These are phyloP conservation scores for Xylariaceae sp. DNA, from an alignment of 2,329 filamentous ascomycete species.

Conservation along the genomic window DNA sequence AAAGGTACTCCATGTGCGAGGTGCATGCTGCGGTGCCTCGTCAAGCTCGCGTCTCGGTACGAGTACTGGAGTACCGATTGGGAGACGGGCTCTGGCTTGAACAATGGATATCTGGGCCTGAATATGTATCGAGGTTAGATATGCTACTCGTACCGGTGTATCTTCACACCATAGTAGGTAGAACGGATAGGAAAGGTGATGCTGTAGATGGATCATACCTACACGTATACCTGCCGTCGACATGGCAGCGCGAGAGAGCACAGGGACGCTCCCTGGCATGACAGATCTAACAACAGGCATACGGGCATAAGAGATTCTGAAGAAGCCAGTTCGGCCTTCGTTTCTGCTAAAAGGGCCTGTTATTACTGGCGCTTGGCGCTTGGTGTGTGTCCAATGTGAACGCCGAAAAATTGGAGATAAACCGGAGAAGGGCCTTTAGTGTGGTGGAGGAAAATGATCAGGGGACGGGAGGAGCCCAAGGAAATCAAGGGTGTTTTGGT, in stretches of 20 bases:
- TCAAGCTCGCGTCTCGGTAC: neutral
- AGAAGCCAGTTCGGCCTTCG: neutral
- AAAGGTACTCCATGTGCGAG: neutral
- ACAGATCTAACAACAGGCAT: neutral
- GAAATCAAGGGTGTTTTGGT: constrained; percentile 7
- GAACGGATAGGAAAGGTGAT: neutral
- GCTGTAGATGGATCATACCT: neutral
- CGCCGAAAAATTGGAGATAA: constrained; percentile 15
- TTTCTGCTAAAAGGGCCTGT: constrained; percentile 3
- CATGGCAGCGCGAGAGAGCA: neutral
- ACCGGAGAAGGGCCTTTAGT: constrained; percentile 21
- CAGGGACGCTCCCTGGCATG: neutral
- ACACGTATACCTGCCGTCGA: neutral
- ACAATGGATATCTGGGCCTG: no score
- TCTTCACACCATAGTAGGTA: neutral
- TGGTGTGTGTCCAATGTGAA: constrained; percentile 13
- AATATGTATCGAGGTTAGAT: no score
- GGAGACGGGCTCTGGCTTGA: neutral
- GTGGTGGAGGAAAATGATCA: constrained; percentile 16
- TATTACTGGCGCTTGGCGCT: constrained; percentile 20
- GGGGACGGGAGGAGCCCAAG: constrained; percentile 8
- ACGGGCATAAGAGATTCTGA: neutral
- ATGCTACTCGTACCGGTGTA: neutral
- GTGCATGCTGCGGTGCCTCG: neutral
- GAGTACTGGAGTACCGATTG: neutral